Conservation (phyloP, 495 filamentous ascomycete species). For the Penicillium turbatum region DNA sequence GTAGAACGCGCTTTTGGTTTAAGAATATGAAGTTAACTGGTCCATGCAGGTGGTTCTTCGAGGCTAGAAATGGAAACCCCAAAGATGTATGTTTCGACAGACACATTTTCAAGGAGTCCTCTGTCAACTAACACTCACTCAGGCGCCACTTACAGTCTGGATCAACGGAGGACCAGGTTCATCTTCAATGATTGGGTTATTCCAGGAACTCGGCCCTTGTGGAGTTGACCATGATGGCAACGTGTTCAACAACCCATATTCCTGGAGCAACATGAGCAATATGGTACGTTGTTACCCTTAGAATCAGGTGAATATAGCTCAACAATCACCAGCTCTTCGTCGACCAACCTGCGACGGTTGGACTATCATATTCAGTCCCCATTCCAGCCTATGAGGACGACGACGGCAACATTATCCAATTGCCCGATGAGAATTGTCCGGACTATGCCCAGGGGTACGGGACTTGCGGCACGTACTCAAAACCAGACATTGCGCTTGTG, state of each 20-base stretch:
- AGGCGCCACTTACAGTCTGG: constrained; percentile 60
- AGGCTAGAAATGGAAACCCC: constrained; percentile 52
- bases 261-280: constrained; percentile 55
- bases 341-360: constrained; percentile 57
- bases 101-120: neutral
- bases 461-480: constrained; percentile 54
- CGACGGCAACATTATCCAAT: constrained; percentile 22
- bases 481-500: constrained; percentile 46
- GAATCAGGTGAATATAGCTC: neutral
- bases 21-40: neutral
- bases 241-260: constrained; percentile 55
- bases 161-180: constrained; percentile 58
- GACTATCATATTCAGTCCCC: constrained; percentile 55
- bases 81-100: constrained; percentile 15
- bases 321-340: constrained; percentile 36
- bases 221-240: constrained; percentile 47
- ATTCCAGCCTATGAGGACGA: constrained; percentile 44
- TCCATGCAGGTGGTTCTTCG: constrained; percentile 53
- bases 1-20: no score
- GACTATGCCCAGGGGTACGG: constrained; percentile 43
- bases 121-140: neutral
- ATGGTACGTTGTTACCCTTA: constrained; percentile 33
- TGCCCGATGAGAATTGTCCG: constrained; percentile 50
- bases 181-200: constrained; percentile 58
- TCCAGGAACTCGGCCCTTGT: constrained; percentile 61